Conservation (phyloP, 1,284 basidiomycete species). For the Leccinum ponderosum region DNA sequence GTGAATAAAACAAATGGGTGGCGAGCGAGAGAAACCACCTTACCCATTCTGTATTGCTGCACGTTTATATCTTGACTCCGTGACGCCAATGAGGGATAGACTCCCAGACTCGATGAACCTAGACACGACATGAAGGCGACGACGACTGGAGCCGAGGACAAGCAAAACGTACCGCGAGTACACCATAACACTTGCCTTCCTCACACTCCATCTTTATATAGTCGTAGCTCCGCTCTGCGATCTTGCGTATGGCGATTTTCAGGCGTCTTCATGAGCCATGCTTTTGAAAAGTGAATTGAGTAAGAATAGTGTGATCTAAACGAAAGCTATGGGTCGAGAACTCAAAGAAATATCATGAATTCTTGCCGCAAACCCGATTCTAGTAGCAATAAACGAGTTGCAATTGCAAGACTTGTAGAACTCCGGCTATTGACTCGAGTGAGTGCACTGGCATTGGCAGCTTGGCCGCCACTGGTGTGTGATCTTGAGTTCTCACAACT, state of each 20-base stretch:
- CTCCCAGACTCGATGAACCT: slow-evolving; percentile 96
- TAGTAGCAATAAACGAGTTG: slow-evolving; percentile 97
- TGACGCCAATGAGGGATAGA: slow-evolving; percentile 79
- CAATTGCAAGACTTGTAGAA: slow-evolving; percentile 99
- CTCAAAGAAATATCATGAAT: not conserved
- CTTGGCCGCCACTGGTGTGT: too few relatives aligned
- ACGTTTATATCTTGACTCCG: slow-evolving; percentile 87
- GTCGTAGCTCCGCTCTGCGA: slow-evolving; percentile 93
- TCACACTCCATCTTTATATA: slow-evolving; percentile 98
- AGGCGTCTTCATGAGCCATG: slow-evolving; percentile 95
- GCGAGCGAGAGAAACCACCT: slow-evolving; percentile 21
- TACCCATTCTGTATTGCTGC: slow-evolving; percentile 97
- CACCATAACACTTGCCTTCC: slow-evolving; percentile 93
- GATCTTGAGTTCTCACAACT: too few relatives aligned
- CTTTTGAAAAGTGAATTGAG: slow-evolving; percentile 43
- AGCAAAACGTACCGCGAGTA: slow-evolving; percentile 77
- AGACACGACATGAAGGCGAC: slow-evolving; percentile 2
- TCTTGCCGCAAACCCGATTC: slow-evolving; percentile 89
- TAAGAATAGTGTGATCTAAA: not conserved
- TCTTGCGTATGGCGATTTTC: slow-evolving; percentile 74
- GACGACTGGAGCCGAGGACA: not conserved
- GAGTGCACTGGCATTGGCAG: too few relatives aligned
- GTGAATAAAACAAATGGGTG: slow-evolving; percentile 3
- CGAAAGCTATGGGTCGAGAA: slow-evolving; percentile 1
- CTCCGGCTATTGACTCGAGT: slow-evolving; percentile 9